Base-by-base conservation (phyloP, 2,329 filamentous ascomycete genomes). In the Apiospora malaysiana region DNA sequence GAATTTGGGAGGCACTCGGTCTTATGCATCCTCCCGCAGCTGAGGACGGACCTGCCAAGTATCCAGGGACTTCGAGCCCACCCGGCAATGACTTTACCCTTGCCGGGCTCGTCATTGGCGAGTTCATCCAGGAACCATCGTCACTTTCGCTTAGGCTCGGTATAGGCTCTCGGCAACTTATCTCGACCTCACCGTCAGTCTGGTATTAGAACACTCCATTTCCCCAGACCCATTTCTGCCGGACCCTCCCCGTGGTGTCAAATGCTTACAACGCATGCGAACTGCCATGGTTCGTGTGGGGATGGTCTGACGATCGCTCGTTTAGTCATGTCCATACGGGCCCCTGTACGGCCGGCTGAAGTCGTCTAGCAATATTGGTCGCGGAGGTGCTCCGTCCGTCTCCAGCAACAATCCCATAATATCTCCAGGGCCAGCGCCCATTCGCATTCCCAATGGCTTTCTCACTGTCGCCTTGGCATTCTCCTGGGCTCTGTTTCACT, bases 71-170 rank as follows among this genome's bases (percentile, higher is more conserved):
- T 21, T 10, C 1, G 66, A 59, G 67, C 49, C 71, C 69, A 72
- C 69, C 71, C 69, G 71, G 71, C 27, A 70, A 72, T 72, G 71
- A 46, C 66, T 72, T 72, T 72, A 69, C 45, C 71, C 71, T 59
- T 56, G 43, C 68, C 42, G 25, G 18, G 21, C 27, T 43, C 16
- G 32, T 43, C 68, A 63, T 40, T 63, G 56, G 69, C 68, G 47
- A 68, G 14, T 37, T 8, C 67, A 45, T 18, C n/a, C 68, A 45
- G 51, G 23, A 46, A 63, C 32, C 40, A 56, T 68, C 66, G 47
- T 69, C 56, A 45, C 45, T 32, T 27, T 69, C 70, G 70, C 70
- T 69, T 71, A 71, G 70, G 27, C 32, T 69, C 70, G 67, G 70
- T 69, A 69, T 65, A 42, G 37, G 23, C n/a, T 32, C 45, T 47